Evolutionary conservation across 139 green algal species (phyloP).

Genomic region (Mesotaenium endlicherianum): DNA sequence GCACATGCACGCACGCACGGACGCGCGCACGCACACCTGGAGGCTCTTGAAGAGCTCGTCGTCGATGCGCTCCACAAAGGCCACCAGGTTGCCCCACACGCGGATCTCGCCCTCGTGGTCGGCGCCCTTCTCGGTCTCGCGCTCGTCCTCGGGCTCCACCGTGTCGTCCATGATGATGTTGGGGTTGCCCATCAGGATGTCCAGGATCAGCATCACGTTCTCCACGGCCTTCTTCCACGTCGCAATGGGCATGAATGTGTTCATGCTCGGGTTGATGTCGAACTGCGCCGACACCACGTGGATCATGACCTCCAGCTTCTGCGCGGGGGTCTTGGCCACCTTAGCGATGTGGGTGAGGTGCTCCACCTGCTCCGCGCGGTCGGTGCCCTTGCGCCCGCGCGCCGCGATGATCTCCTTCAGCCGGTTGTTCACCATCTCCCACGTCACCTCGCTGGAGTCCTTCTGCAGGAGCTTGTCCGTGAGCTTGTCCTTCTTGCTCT

Average conservation of each 20-base stretch:
- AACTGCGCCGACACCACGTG: conserved; percentile 90
- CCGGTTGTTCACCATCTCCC: conserved; percentile 93
- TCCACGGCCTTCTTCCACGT: conserved; percentile 78
- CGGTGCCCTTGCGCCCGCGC: conserved; percentile 82
- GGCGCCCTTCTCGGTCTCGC: conserved; percentile 25
- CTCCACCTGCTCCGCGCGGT: conserved; percentile 87
- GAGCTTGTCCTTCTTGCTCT: conserved; percentile 55
- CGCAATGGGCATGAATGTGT: conserved; percentile 74
- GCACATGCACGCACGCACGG: too few relatives aligned
- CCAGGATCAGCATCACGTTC: conserved; percentile 68
- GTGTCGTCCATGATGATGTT: conserved; percentile 68
- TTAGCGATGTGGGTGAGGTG: conserved; percentile 85
- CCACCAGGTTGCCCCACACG: conserved; percentile 92
- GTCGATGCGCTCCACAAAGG: conserved; percentile 93
- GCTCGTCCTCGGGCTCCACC: conserved; percentile 49
- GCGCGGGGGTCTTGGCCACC: conserved; percentile 79
- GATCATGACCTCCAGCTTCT: conserved; percentile 73
- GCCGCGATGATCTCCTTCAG: conserved; percentile 81
- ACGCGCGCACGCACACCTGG: conserved; percentile 69
- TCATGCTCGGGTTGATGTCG: conserved; percentile 82
- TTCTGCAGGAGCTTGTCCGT: conserved; percentile 70
- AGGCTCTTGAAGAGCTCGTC: conserved; percentile 98
- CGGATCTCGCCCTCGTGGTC: conserved; percentile 51
- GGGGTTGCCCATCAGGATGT: conserved; percentile 66
- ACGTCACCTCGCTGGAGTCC: conserved; percentile 89